Conservation (phyloP, 1,139 yeast genomes). For the Hemisphaericaspora lyxosophila region DNA sequence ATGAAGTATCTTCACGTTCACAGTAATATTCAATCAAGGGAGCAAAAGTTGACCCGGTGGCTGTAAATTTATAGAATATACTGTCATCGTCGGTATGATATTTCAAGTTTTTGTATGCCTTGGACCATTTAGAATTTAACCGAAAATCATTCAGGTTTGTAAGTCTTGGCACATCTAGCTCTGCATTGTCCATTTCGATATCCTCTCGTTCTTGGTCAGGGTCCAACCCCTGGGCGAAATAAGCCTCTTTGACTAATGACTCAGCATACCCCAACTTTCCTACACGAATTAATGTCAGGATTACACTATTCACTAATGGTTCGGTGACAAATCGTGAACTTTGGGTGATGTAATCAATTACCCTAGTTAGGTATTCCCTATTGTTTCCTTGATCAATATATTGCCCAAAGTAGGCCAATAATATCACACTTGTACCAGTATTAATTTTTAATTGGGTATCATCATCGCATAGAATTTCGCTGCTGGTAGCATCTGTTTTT, state of each 20-base stretch:
- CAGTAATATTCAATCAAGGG: conserved; percentile 3
- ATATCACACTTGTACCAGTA: conserved; percentile 13
- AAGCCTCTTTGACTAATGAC: conserved; percentile 9
- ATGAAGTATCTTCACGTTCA: conserved; percentile 1
- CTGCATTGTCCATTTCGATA: not conserved
- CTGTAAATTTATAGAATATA: not conserved
- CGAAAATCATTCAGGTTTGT: not conserved
- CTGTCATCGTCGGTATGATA: conserved; percentile 1
- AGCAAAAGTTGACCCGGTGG: not conserved
- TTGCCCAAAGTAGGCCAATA: conserved; percentile 15
- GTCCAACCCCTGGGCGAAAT: too few relatives aligned
- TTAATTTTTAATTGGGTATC: not conserved
- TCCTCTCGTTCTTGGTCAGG: not conserved
- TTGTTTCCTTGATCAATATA: conserved; percentile 10
- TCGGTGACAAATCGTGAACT: conserved; percentile 5
- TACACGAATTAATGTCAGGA: conserved; percentile 9
- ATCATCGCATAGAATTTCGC: conserved; percentile 5
- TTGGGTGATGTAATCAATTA: conserved; percentile 7
- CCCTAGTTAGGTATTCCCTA: conserved; percentile 7
- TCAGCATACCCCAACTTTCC: conserved; percentile 13
- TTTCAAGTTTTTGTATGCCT: conserved; percentile 1
- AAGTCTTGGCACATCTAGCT: not conserved
- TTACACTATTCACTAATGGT: conserved; percentile 11
- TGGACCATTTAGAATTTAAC: not conserved
- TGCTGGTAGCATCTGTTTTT: conserved; percentile 8